Evolutionary conservation across 345 rosid genomes (phyloP), one percentile per base, ranked within the genome.

Genomic region (Moringa oleifera): DNA sequence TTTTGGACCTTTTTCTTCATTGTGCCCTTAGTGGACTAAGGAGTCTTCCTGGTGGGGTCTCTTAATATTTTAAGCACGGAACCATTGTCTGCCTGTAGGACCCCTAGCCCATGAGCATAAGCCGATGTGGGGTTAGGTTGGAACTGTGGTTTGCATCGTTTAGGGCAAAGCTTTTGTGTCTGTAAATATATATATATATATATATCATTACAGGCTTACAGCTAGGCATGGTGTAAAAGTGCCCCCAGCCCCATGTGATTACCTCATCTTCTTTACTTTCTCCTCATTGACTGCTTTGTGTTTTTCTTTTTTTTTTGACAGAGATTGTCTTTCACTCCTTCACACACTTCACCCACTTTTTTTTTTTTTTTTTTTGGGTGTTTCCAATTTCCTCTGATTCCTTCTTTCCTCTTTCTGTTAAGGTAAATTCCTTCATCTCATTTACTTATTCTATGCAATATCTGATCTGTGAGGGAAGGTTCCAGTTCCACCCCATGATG

Each of bases 181-280:
- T 33, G 37, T 33, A 11, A 33, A 33, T 33, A 33, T 33, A 33
- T 33, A 33, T 33, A n/a, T n/a, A n/a, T n/a, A n/a, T n/a, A n/a
- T n/a, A n/a, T n/a, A n/a, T n/a, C n/a, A n/a, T n/a, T n/a, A n/a
- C n/a, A n/a, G n/a, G 37, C 5, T 33, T 33, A 33, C 37, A 20
- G 55, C 60, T 16, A 51, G 52, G 72, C 70, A 71, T 65, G 66
- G 25, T 70, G 67, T 47, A 57, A 72, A 72, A 75, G 68, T 52
- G 20, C 11, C 15, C 23, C 17, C 3, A 24, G 21, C 20, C 22
- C 56, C 68, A 68, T 53, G 78, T 76, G 78, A 62, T 71, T 52
- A 49, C 55, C 54, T 33, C 21, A 18, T 18, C 33, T 25, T 15
- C 41, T 41, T 36, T 51, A 15, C 37, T 4, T 33, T 33, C 11